These are phyloP conservation scores for Paecilomyces dactylethromorphus DNA, from an alignment of 2,329 filamentous ascomycete species.

Conservation along the genomic window DNA sequence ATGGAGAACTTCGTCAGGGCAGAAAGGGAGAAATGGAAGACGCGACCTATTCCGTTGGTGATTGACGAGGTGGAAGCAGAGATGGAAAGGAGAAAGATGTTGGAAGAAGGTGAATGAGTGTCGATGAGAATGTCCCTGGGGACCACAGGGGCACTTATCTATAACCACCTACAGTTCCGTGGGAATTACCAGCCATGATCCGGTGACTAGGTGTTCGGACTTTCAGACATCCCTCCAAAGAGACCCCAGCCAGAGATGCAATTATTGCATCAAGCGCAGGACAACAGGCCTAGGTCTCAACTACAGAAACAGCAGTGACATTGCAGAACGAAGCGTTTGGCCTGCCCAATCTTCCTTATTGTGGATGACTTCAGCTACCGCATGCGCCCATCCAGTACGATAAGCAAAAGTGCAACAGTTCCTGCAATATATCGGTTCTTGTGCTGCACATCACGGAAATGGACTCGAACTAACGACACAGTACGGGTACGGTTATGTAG, in stretches of 20 bases:
- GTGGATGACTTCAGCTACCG: too few relatives aligned
- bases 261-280: neutral
- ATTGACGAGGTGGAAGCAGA: constrained; percentile 54
- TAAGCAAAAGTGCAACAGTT: neutral
- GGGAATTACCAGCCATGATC: neutral
- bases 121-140: neutral
- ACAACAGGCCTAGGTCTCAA: neutral
- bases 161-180: neutral
- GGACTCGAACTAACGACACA: too few relatives aligned
- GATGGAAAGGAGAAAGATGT: constrained; percentile 46
- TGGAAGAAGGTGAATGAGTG: constrained; percentile 33
- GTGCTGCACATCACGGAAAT: too few relatives aligned
- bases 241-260: neutral
- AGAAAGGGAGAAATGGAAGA: constrained; percentile 53
- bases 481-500: neutral
- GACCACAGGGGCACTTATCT: neutral
- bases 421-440: neutral
- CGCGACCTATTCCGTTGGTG: constrained; percentile 50
- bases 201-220: neutral
- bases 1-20: constrained; percentile 62
- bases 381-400: neutral
- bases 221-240: neutral
- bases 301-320: neutral
- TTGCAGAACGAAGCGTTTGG: too few relatives aligned
- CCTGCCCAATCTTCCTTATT: too few relatives aligned